Evolutionary conservation across 441 rosid species (phyloP).

Genomic region (Croton setiger): DNA sequence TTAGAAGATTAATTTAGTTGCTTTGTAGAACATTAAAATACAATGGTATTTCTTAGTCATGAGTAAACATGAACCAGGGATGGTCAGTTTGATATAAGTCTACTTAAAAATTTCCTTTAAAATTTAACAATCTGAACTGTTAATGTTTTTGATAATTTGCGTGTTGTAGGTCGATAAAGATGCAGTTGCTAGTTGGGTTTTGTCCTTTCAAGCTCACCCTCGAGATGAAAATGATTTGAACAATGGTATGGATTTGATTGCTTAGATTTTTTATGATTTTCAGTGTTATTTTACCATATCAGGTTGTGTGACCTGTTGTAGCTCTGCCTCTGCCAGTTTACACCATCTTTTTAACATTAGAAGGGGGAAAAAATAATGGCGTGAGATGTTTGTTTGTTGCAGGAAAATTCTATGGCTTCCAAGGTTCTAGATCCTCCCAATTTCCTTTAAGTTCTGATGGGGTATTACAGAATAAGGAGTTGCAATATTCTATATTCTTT

Average conservation of each 20-base stretch:
- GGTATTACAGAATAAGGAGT: constrained; percentile 45
- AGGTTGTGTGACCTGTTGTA: neutral
- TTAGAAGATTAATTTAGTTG: neutral
- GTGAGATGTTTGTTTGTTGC: constrained; percentile 25
- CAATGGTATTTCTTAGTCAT: neutral
- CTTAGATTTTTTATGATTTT: constrained; percentile 11
- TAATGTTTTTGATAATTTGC: too few species aligned
- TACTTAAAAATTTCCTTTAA: too few species aligned
- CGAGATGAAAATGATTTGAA: constrained; percentile 36
- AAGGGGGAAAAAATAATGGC: neutral
- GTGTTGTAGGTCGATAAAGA: constrained; percentile 63
- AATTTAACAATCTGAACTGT: too few species aligned
- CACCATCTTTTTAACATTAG: neutral
- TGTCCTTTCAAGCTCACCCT: constrained; percentile 73
- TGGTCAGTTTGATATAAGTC: neutral
- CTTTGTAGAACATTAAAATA: neutral
- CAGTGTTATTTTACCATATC: neutral
- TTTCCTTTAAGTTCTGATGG: constrained; percentile 45
- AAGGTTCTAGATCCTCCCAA: constrained; percentile 82
- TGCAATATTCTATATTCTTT: neutral
- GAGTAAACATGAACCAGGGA: neutral
- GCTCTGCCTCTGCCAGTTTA: neutral
- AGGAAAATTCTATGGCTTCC: constrained; percentile 86
- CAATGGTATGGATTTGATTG: constrained; percentile 43
- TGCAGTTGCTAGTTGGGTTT: constrained; percentile 66